These are phyloP conservation scores for Coccomyxa sp. DNA, from an alignment of 139 green algal species.

Conservation along the genomic window DNA sequence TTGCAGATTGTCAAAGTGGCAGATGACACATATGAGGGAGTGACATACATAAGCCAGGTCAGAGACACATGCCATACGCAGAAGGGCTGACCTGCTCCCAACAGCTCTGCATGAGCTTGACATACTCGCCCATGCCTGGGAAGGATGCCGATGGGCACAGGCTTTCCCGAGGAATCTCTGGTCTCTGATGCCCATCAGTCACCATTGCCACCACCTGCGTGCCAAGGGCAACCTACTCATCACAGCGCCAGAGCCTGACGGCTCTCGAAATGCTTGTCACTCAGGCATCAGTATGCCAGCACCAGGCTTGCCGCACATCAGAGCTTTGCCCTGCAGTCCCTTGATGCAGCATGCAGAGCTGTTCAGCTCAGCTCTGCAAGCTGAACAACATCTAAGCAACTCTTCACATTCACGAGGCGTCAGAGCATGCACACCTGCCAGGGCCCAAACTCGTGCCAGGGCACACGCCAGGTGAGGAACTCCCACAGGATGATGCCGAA, in stretches of 20 bases:
- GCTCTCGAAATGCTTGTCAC: too few species aligned
- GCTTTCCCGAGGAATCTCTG: constrained; percentile 44
- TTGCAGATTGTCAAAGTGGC: too few species aligned
- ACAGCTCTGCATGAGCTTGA: constrained; percentile 64
- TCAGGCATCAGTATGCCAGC: too few species aligned
- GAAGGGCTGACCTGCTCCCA: constrained; percentile 45
- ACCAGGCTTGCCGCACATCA: too few species aligned
- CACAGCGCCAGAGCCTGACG: too few species aligned
- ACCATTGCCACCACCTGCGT: constrained; percentile 64
- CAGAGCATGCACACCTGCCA: constrained; percentile 45
- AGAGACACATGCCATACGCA: neutral
- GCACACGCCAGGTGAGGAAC: constrained; percentile 82
- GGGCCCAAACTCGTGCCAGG: constrained; percentile 53
- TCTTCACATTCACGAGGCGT: neutral
- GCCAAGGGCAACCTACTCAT: too few species aligned
- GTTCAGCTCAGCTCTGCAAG: too few species aligned
- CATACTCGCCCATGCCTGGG: constrained; percentile 36
- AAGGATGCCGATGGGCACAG: constrained; percentile 43
- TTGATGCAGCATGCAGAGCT: too few species aligned
- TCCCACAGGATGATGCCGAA: constrained; percentile 63
- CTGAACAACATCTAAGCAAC: too few species aligned
- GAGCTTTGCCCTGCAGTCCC: too few species aligned
- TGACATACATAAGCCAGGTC: neutral
- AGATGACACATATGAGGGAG: neutral
- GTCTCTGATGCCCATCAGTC: constrained; percentile 44